A percentile compares a stretch with the other conserved stretches of the same genome.
Evolutionary conservation across 2,329 filamentous ascomycete species (phyloP).

Genomic region (Paraphaeosphaeria minitans): DNA sequence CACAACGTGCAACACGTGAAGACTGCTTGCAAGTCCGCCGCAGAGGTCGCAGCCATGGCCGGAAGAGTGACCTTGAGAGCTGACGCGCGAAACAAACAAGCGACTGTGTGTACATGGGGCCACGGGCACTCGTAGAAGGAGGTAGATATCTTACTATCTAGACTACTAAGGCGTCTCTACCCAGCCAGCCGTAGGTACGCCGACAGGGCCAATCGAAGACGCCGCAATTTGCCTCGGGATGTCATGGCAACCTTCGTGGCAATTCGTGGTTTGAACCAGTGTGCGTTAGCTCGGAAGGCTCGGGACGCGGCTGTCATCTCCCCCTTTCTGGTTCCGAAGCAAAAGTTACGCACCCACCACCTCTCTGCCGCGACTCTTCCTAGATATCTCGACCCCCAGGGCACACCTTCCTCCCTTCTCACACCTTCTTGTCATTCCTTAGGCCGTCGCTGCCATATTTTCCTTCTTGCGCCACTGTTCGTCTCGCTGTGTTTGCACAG

Average conservation of each 20-base stretch:
- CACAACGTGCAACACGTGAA: neutral
- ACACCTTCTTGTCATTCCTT: constrained; percentile 44
- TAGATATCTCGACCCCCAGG: constrained; percentile 22
- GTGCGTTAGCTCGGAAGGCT: constrained; percentile 5
- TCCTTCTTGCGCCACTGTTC: constrained; percentile 20
- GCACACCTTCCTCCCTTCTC: constrained; percentile 25
- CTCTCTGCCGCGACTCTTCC: constrained; percentile 13
- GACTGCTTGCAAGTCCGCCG: neutral
- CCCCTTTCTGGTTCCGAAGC: constrained; percentile 43
- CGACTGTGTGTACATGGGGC: neutral
- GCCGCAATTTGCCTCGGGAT: neutral
- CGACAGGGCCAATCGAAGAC: neutral
- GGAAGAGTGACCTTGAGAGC: neutral
- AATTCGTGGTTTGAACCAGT: neutral
- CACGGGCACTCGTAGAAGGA: neutral
- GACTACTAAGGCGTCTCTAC: neutral
- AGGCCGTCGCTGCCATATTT: constrained; percentile 30
- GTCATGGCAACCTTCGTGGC: neutral
- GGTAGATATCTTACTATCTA: too few relatives aligned
- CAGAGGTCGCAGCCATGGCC: neutral
- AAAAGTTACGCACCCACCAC: constrained; percentile 3
- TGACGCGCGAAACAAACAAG: neutral
- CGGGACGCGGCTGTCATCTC: constrained; percentile 2
- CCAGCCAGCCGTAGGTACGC: neutral
- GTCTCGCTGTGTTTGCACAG: constrained; percentile 12